phyloP scores from a whole-genome alignment of 768 basidiomycete species.

The Russula sp. region DNA sequence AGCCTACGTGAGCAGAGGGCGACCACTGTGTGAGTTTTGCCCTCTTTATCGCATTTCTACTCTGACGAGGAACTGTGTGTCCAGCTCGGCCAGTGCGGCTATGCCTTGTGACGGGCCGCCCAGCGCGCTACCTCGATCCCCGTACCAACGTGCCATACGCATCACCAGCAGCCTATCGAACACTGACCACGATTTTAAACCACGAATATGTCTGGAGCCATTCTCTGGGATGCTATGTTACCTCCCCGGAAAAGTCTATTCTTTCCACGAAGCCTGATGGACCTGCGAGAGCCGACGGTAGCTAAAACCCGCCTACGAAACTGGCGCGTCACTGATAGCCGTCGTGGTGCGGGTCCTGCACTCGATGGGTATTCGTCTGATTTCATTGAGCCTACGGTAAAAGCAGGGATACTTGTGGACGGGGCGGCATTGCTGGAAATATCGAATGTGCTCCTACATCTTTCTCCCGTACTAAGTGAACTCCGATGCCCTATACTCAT shows the following conservation, averaged over 20 bases:
- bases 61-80: neutral
- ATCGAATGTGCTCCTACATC: neutral
- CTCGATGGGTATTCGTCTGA: neutral
- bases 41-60: slow-evolving; percentile 7
- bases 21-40: slow-evolving; percentile 51
- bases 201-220: slow-evolving; percentile 68
- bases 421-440: neutral
- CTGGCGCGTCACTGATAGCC: neutral
- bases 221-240: slow-evolving; percentile 39
- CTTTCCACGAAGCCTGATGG: neutral
- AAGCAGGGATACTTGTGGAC: neutral
- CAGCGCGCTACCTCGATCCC: slow-evolving; percentile 77
- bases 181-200: slow-evolving; percentile 52
- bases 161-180: slow-evolving; percentile 55
- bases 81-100: slow-evolving; percentile 57
- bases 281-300: neutral
- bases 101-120: slow-evolving; percentile 75
- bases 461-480: neutral
- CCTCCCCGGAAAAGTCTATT: slow-evolving; percentile 7
- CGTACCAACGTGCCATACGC: slow-evolving; percentile 76
- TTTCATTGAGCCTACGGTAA: neutral
- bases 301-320: neutral
- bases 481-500: neutral
- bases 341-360: neutral
- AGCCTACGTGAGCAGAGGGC: slow-evolving; percentile 57